Evolutionary conservation across 352 stramenopile genomes (phyloP).

Genomic region (Pythium dissotocum): DNA sequence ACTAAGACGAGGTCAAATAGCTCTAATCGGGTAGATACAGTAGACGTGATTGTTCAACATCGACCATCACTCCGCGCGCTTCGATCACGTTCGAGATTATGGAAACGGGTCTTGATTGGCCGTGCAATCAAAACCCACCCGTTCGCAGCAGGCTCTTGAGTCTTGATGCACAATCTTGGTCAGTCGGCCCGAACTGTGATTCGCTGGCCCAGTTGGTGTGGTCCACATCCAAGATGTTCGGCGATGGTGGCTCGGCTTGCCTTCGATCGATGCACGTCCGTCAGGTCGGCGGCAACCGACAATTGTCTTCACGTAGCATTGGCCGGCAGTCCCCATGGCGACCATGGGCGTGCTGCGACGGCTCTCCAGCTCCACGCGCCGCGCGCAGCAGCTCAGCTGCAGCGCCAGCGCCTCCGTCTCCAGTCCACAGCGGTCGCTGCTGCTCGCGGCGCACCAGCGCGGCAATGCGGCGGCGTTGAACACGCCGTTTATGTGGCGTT

Average conservation of each 20-base stretch:
- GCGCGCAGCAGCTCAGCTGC: conserved; percentile 18
- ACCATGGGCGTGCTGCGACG: conserved; percentile 27
- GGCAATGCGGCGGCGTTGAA: not conserved
- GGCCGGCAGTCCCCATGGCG: conserved; percentile 23
- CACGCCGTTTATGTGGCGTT: conserved; percentile 16
- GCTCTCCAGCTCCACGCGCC: conserved; percentile 26
- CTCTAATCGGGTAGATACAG: conserved; percentile 12
- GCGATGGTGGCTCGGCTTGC: not conserved
- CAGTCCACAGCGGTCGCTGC: conserved; percentile 3
- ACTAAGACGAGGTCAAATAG: not conserved
- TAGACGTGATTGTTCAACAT: conserved; percentile 22
- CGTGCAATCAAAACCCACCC: conserved; percentile 10
- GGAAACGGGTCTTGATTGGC: conserved; percentile 10
- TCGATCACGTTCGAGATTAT: conserved; percentile 33
- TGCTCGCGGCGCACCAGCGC: not conserved
- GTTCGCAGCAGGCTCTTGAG: not conserved
- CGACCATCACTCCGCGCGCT: conserved; percentile 25
- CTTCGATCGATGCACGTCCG: not conserved
- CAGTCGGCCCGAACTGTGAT: not conserved
- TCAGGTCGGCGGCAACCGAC: not conserved
- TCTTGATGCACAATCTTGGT: not conserved
- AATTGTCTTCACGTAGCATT: conserved; percentile 4
- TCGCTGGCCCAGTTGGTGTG: conserved; percentile 12
- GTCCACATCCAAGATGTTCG: conserved; percentile 20
- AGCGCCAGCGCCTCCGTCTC: not conserved